Evolutionary conservation across 164 flowering plant species (phyloP), one percentile per base, ranked within the genome.

Genomic region (Chimonanthus salicifolius): DNA sequence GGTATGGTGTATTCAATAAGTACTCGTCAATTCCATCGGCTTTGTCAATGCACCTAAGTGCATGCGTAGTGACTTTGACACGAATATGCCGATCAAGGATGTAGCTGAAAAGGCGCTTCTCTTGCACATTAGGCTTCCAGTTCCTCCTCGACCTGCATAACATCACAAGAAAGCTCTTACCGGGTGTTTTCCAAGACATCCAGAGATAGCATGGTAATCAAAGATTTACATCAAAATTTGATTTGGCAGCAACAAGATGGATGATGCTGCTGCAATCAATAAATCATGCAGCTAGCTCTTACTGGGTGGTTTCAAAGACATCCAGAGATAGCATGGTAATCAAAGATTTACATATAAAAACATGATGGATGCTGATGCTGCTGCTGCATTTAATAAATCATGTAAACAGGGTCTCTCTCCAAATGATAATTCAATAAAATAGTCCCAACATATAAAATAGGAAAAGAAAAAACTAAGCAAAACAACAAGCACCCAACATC

Each of bases 11-110:
- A 67, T 79, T 77, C 66, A 82, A 69, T 15, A 82, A 50, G 76
- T 79, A 82, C 71, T 82, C 84, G 3, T 82, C 84, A 72, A 90
- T 85, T 46, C 95, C 95, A 73, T 91, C 95, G 16, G 87, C 92
- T 77, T 89, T 90, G 87, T 90, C 95, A 7, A 90, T 89, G 87
- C 92, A 87, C 49, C 91, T 88, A 16, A 90, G 88, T 16, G 91
- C 95, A 74, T 90, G 90, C 5, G 87, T 87, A 2, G 89, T 87
- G 69, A 90, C 92, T 75, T 89, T 89, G 64, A 89, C 83, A 51
- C 86, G 85, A 68, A 89, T 84, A 62, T 89, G 89, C 46, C 87
- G 84, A 71, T 90, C 90, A 44, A 82, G 80, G 64, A 89, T 85
- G 84, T 90, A 90, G 72, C 95, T 89, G 82, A 88, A 79, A 51